Evolutionary conservation across 805 yeast species (phyloP).

Genomic region (Yarrowia divulgata): DNA sequence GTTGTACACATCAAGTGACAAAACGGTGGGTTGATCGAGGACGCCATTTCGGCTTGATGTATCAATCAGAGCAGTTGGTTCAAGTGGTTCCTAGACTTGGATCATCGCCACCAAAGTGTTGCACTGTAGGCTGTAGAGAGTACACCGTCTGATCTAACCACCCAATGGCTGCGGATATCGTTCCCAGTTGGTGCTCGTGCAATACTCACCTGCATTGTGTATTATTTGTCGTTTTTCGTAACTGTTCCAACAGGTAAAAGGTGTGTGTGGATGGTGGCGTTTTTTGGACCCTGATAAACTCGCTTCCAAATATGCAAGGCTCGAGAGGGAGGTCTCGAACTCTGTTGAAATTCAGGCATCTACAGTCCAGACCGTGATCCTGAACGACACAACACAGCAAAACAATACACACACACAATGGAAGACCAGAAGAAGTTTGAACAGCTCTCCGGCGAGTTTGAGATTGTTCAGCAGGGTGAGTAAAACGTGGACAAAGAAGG

Average conservation of each 20-base stretch:
- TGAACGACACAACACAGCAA: not conserved
- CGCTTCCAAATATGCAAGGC: not conserved
- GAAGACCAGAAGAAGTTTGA: slow-evolving; percentile 35
- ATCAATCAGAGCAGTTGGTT: no score
- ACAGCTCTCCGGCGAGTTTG: slow-evolving; percentile 36
- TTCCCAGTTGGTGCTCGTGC: no score
- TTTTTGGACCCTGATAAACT: not conserved
- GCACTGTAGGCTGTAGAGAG: no score
- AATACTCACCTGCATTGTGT: slow-evolving; percentile 18
- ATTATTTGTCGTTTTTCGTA: not conserved
- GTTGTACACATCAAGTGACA: no score
- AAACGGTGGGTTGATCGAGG: no score
- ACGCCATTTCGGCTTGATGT: no score
- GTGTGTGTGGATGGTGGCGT: not conserved
- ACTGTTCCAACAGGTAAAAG: not conserved
- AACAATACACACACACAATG: not conserved
- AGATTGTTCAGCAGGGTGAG: slow-evolving; percentile 33
- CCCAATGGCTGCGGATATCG: no score
- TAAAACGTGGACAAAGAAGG: no score
- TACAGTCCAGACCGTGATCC: no score
- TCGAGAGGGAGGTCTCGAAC: not conserved
- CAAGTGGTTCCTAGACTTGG: no score
- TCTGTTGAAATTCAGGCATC: not conserved
- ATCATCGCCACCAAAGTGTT: no score
- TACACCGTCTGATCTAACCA: no score